Percentiles rank a stretch among this genome's conserved stretches.
Evolutionary conservation across 2,329 filamentous ascomycete genomes (phyloP).

Genomic region (Apiospora malaysiana): DNA sequence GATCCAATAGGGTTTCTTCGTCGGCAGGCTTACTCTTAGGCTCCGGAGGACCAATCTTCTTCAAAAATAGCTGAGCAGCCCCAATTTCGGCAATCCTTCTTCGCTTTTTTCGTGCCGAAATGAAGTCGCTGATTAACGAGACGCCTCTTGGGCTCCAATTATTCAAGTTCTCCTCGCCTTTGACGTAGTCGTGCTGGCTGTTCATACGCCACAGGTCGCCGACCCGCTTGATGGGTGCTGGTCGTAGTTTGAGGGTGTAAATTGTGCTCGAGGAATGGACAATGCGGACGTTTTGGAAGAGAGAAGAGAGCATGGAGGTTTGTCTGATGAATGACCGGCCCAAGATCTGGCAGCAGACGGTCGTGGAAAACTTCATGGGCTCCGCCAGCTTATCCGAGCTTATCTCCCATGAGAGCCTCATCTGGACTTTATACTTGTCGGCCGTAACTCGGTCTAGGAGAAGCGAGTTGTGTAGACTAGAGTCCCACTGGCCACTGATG

Average conservation of each 20-base stretch:
- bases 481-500: constrained; percentile 94
- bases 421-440: constrained; percentile 91
- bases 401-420: constrained; percentile 86
- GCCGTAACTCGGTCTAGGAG: constrained; percentile 90
- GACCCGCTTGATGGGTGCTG: constrained; percentile 86
- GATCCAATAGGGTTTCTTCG: constrained; percentile 45
- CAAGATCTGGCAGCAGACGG: constrained; percentile 82
- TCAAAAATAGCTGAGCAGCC: constrained; percentile 70
- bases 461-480: constrained; percentile 88
- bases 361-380: constrained; percentile 84
- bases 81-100: constrained; percentile 81
- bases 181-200: constrained; percentile 93
- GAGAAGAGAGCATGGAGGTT: constrained; percentile 82
- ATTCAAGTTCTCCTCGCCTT: constrained; percentile 86
- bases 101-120: constrained; percentile 75
- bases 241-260: constrained; percentile 85
- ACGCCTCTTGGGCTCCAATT: constrained; percentile 90
- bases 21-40: constrained; percentile 42
- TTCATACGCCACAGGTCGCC: constrained; percentile 97
- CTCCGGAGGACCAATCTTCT: constrained; percentile 59
- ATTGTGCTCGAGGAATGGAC: constrained; percentile 87
- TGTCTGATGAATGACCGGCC: constrained; percentile 85
- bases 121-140: constrained; percentile 87
- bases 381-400: constrained; percentile 82
- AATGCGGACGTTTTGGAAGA: constrained; percentile 85